A percentile compares a stretch with the other conserved stretches of the same genome.
These are phyloP conservation scores for Ceratocystis diversiconidia DNA, from an alignment of 2,329 filamentous ascomycete species.

Conservation along the genomic window DNA sequence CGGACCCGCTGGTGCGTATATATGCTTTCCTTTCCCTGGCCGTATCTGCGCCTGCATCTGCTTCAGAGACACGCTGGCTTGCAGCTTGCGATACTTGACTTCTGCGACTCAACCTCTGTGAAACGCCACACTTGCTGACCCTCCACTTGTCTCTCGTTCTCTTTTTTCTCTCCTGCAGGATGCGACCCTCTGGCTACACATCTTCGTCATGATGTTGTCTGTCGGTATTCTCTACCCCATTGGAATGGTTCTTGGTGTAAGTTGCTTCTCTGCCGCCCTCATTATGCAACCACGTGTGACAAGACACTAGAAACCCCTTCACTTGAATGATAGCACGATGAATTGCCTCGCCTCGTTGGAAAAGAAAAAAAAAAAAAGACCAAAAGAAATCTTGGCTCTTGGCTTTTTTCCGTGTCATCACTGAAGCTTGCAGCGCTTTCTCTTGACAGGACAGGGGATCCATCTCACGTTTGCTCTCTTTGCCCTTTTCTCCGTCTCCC, in stretches of 20 bases:
- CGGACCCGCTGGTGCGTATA: conserved; percentile 10
- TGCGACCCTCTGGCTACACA: conserved; percentile 82
- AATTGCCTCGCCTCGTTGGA: neutral
- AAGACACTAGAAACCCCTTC: neutral
- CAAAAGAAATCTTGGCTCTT: neutral
- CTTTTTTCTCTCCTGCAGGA: conserved; percentile 36
- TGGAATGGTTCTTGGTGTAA: conserved; percentile 87
- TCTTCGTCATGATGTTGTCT: conserved; percentile 69
- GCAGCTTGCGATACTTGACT: neutral
- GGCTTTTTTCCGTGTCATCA: neutral
- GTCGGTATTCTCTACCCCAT: conserved; percentile 88
- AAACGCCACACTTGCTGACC: conserved; percentile 1
- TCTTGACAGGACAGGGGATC: neutral
- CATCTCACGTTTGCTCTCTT: neutral
- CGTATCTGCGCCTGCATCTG: neutral
- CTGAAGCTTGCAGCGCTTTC: neutral
- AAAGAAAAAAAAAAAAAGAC: too few relatives aligned
- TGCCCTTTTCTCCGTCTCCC: neutral
- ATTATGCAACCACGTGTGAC: neutral
- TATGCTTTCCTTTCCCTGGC: neutral
- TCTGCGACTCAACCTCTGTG: neutral
- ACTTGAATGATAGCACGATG: neutral
- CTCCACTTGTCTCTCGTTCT: neutral
- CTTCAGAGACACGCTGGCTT: neutral
- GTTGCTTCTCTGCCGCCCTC: conserved; percentile 24